These are phyloP conservation scores for Stagonosporopsis tanaceti DNA, from an alignment of 2,329 filamentous ascomycete species.

Conservation along the genomic window DNA sequence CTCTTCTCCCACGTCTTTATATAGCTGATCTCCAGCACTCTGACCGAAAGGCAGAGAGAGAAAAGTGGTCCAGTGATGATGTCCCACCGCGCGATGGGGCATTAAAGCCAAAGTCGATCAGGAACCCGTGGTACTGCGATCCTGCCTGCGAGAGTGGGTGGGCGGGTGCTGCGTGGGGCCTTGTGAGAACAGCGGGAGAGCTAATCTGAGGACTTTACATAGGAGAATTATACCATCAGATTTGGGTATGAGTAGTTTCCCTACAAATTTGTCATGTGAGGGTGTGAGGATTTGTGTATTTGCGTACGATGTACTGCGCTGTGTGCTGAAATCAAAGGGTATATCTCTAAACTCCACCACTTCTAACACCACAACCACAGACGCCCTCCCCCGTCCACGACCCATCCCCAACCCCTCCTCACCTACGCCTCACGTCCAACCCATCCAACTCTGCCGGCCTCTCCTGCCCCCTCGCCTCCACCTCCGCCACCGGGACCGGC, in stretches of 20 bases:
- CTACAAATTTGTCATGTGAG: neutral
- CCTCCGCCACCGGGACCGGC: no score
- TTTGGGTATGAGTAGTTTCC: no score
- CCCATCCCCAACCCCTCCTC: no score
- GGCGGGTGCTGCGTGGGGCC: constrained; percentile 31
- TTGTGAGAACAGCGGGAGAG: constrained; percentile 47
- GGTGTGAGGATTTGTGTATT: no score
- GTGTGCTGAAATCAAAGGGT: no score
- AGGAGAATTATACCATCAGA: neutral
- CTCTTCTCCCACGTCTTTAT: neutral
- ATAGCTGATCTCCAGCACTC: constrained; percentile 11
- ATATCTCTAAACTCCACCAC: no score
- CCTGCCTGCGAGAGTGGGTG: neutral
- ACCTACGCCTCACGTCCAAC: no score
- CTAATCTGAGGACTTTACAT: constrained; percentile 44
- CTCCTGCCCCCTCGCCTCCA: no score
- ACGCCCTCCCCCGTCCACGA: no score
- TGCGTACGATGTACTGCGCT: no score
- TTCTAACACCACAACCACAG: no score
- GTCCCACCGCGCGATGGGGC: constrained; percentile 35
- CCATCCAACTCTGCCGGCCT: no score
- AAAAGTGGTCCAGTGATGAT: constrained; percentile 44
- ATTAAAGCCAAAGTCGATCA: constrained; percentile 49
- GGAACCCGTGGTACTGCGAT: constrained; percentile 31
- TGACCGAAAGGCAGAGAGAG: constrained; percentile 23